These are phyloP conservation scores for Senecio squalidus DNA, from an alignment of 140 eudicot genomes.

Conservation along the genomic window DNA sequence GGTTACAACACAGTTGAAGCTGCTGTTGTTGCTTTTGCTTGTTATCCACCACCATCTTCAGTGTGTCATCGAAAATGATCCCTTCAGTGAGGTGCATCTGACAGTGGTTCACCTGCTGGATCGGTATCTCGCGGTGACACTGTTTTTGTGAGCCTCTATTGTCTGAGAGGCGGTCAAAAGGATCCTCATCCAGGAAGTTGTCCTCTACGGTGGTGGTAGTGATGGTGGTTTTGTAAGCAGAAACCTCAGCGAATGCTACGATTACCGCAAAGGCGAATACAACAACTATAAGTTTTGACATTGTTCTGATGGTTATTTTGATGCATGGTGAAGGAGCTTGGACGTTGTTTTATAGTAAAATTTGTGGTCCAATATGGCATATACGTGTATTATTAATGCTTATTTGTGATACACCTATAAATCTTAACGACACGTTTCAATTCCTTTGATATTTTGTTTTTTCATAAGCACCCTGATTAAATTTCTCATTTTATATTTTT, in stretches of 20 bases:
- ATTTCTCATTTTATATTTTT: no score
- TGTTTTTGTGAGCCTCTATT: not conserved
- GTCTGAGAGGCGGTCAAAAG: not conserved
- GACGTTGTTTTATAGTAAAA: not conserved
- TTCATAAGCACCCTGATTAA: no score
- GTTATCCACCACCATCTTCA: not conserved
- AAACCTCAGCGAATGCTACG: not conserved
- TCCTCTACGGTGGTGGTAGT: not conserved
- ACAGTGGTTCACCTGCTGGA: constrained; percentile 2
- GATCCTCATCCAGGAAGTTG: no score
- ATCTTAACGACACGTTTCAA: no score
- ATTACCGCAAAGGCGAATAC: not conserved
- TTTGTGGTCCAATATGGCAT: not conserved
- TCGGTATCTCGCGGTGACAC: not conserved
- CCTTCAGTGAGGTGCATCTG: constrained; percentile 7
- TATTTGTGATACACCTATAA: not conserved
- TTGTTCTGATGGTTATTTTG: not conserved
- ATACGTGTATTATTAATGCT: not conserved
- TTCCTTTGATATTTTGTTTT: no score
- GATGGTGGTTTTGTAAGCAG: not conserved
- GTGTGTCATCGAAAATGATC: not conserved
- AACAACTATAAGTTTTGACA: not conserved
- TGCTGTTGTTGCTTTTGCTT: not conserved
- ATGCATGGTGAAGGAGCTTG: not conserved
- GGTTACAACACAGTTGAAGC: constrained; percentile 3